Evolutionary conservation across 2,329 filamentous ascomycete genomes (phyloP).

Genomic region (Aureobasidium leucospermi): DNA sequence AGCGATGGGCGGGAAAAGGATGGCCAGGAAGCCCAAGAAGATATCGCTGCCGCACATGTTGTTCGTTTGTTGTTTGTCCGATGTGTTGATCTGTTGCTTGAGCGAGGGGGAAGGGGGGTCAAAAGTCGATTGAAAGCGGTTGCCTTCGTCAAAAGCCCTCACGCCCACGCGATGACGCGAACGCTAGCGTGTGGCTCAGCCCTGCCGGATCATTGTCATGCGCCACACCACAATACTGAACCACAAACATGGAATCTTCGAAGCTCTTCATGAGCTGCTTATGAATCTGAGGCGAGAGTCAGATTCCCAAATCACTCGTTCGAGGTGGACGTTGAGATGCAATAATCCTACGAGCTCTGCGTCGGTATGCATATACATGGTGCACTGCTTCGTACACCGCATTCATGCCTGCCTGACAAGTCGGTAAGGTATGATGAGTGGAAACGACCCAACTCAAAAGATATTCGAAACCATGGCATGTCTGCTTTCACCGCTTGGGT

Average conservation of each 20-base stretch:
- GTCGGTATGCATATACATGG: neutral
- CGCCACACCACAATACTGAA: neutral
- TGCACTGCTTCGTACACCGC: neutral
- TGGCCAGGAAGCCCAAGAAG: conserved; percentile 52
- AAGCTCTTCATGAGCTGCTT: too few species aligned
- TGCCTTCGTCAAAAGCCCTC: conserved; percentile 1
- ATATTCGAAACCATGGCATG: neutral
- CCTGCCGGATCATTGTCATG: neutral
- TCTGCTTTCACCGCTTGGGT: neutral
- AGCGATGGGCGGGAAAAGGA: conserved; percentile 54
- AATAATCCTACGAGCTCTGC: neutral
- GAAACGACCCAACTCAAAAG: neutral
- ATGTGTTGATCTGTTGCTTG: neutral
- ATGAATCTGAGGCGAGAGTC: neutral
- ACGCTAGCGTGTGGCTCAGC: neutral
- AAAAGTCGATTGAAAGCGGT: neutral
- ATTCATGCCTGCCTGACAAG: too few species aligned
- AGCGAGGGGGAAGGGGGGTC: neutral
- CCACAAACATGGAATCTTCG: too few species aligned
- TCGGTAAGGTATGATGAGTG: neutral
- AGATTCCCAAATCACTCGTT: neutral
- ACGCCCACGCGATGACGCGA: conserved; percentile 2
- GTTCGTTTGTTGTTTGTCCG: conserved; percentile 2
- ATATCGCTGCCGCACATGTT: conserved; percentile 55
- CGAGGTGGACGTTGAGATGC: neutral